phyloP scores from a whole-genome alignment of 805 yeast genomes.

The Yarrowia yakushimensis region DNA sequence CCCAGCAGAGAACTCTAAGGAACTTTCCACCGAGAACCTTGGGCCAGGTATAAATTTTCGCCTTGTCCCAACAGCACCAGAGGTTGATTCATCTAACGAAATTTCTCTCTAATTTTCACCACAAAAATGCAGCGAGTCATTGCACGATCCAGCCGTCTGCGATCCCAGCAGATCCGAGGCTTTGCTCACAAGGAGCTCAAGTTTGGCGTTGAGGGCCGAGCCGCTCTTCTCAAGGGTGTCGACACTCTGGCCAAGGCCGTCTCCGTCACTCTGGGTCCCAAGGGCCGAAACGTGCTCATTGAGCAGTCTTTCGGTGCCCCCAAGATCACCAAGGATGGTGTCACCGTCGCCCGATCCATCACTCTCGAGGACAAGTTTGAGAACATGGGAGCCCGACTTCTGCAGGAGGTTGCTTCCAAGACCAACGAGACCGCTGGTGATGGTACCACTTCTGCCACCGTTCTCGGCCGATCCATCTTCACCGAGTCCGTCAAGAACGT shows the following conservation, averaged over 20 bases:
- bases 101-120: background rate
- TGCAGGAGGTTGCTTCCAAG: conserved; percentile 95
- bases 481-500: conserved; percentile 94
- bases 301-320: conserved; percentile 97
- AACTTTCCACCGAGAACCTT: conserved; percentile 15
- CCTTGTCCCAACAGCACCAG: conserved; percentile 3
- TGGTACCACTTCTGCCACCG: conserved; percentile 97
- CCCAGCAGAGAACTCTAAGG: conserved; percentile 25
- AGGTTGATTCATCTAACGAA: background rate
- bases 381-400: conserved; percentile 90
- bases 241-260: conserved; percentile 95
- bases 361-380: conserved; percentile 84
- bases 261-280: conserved; percentile 94
- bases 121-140: conserved; percentile 31
- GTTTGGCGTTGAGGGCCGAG: conserved; percentile 97
- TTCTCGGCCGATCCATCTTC: conserved; percentile 90
- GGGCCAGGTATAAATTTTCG: conserved; percentile 4
- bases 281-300: conserved; percentile 93
- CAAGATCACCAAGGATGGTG: conserved; percentile 98
- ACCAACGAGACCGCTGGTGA: conserved; percentile 98
- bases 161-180: conserved; percentile 36
- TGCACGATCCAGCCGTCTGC: conserved; percentile 28
- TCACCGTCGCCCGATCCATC: conserved; percentile 87
- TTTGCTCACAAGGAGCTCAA: conserved; percentile 81
- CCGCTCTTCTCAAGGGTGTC: conserved; percentile 89